Percentiles rank a stretch among this genome's conserved stretches.
These are phyloP conservation scores for Penicillium nordicum DNA, from an alignment of 2,329 filamentous ascomycete genomes.

Conservation along the genomic window DNA sequence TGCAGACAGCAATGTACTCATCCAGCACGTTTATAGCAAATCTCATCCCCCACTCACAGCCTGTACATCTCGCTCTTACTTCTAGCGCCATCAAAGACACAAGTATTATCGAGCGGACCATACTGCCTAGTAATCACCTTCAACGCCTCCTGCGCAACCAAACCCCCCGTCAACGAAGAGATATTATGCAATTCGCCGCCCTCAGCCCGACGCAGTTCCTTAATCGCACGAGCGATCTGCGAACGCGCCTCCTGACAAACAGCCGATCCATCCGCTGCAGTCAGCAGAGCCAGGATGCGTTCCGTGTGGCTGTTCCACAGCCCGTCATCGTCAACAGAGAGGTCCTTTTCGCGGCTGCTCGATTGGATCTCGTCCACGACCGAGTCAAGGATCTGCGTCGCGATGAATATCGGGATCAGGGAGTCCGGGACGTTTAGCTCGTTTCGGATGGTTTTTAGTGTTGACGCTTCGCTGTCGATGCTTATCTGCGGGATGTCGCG, in stretches of 20 bases:
- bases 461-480: conserved; percentile 34
- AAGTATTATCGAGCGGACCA: conserved; percentile 61
- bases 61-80: conserved; percentile 55
- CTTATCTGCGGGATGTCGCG: conserved; percentile 52
- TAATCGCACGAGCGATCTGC: conserved; percentile 53
- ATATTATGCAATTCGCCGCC: conserved; percentile 92
- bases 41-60: conserved; percentile 30
- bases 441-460: conserved; percentile 42
- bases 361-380: conserved; percentile 55
- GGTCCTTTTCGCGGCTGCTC: conserved; percentile 20
- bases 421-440: conserved; percentile 50
- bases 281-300: conserved; percentile 28
- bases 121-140: conserved; percentile 70
- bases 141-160: conserved; percentile 95
- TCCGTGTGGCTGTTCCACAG: conserved; percentile 33
- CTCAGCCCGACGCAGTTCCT: conserved; percentile 70
- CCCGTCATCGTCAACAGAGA: conserved; percentile 33
- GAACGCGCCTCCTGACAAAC: conserved; percentile 49
- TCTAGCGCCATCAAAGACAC: conserved; percentile 59
- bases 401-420: conserved; percentile 66
- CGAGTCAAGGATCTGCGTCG: conserved; percentile 49
- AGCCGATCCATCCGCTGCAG: conserved; percentile 45
- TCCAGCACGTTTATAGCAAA: neutral
- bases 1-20: neutral
- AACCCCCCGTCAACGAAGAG: conserved; percentile 78